Evolutionary conservation across 2,329 filamentous ascomycete genomes (phyloP), one percentile per base, ranked within the genome.

Genomic region (Keithomyces neogunnii): DNA sequence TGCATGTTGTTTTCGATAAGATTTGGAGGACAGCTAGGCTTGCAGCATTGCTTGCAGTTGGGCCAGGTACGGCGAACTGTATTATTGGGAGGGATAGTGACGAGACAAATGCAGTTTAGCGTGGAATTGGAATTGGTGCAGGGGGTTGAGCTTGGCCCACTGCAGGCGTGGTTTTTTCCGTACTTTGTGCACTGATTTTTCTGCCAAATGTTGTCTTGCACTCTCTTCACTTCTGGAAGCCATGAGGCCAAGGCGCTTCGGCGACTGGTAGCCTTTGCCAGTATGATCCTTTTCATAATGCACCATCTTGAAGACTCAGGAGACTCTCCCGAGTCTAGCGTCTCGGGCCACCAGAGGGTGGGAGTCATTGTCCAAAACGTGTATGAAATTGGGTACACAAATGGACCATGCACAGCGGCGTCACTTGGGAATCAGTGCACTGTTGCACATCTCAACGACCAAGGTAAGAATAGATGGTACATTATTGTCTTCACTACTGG

Each of bases 11-110:
- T 30, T 39, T 11, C 26, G 4, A 48, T 53, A 48, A 44, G 28
- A 30, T 40, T 13, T 35, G 51, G 44, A 56, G 51, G 53, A 53
- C 55, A 56, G 53, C 47, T 35, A 50, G 53, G 45, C 55, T 19
- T 51, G 30, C 48, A 46, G 48, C 45, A 50, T 50, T 52, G 45
- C 35, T 48, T 48, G 53, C 39, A 47, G 47, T 56, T 49, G 36
- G 50, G 30, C 9, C 39, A 44, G 48, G 48, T 40, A 33, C 48
- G 32, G 47, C 11, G 10, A 38, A 40, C 38, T 36, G 32, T 32
- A 30, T 13, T 38, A 31, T 52, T 19, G 31, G 42, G 29, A 31
- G 30, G 29, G 7, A 11, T 29, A 13, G 30, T 28, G 11, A 32
- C 19, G 30, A 11, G 35, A 36, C 36, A 32, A 47, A 45, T 33